These are phyloP conservation scores for Globisporangium perplexum DNA, from an alignment of 352 stramenopile genomes.

Conservation along the genomic window DNA sequence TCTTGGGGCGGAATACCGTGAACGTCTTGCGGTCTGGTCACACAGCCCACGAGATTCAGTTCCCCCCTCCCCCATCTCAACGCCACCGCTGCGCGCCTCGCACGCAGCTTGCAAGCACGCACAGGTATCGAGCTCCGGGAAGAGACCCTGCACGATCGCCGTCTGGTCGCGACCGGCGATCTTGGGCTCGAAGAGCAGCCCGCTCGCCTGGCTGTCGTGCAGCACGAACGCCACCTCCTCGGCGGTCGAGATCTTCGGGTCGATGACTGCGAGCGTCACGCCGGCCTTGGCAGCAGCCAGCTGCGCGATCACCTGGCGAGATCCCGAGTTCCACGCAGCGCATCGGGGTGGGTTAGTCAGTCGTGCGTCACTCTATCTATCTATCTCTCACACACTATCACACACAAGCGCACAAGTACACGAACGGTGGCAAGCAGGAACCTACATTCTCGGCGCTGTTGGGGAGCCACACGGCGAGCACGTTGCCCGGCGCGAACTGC, in stretches of 20 bases:
- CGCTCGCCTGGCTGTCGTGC: slow-evolving; percentile 72
- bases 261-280: slow-evolving; percentile 78
- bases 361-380: not conserved
- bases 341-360: not conserved
- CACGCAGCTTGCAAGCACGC: slow-evolving; percentile 7
- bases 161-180: slow-evolving; percentile 70
- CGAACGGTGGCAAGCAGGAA: too few relatives aligned
- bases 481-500: slow-evolving; percentile 62
- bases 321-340: not conserved
- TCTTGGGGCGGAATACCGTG: slow-evolving; percentile 71
- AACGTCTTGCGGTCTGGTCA: slow-evolving; percentile 38
- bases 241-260: slow-evolving; percentile 59
- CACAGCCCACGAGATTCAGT: too few relatives aligned
- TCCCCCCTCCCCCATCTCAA: too few relatives aligned
- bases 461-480: slow-evolving; percentile 81
- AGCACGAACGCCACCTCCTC: slow-evolving; percentile 82
- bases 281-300: slow-evolving; percentile 79
- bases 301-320: slow-evolving; percentile 59
- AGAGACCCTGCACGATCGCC: slow-evolving; percentile 58
- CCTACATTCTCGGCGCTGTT: slow-evolving; percentile 77
- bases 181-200: slow-evolving; percentile 83
- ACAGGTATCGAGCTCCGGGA: slow-evolving; percentile 78
- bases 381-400: too few relatives aligned
- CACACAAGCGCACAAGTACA: too few relatives aligned
- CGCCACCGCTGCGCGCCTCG: too few relatives aligned